Evolutionary conservation across 805 yeast genomes (phyloP).

Genomic region (Candida bentonensis): DNA sequence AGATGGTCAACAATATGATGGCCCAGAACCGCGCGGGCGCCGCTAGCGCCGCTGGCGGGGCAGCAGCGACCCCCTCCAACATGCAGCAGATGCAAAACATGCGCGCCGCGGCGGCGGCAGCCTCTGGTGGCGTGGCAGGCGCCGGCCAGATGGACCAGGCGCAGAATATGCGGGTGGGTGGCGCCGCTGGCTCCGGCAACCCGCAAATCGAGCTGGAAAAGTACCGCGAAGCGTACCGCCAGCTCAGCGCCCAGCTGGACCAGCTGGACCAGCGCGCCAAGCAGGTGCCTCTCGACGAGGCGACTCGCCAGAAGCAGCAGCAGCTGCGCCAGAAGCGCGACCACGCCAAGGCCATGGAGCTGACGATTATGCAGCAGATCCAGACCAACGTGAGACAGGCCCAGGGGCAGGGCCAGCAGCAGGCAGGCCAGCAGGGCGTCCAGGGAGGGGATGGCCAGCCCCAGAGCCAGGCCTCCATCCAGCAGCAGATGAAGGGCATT

Average conservation of each 20-base stretch:
- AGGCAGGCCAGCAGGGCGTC: slow-evolving; percentile 55
- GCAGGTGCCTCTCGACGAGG: not conserved
- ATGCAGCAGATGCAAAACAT: not conserved
- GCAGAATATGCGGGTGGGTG: not conserved
- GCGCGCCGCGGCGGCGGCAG: no score
- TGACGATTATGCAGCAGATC: not conserved
- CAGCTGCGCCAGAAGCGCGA: slow-evolving; percentile 1
- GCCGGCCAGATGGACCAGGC: not conserved
- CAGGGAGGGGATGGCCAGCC: no score
- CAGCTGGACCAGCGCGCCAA: not conserved
- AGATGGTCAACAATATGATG: not conserved
- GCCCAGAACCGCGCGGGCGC: not conserved
- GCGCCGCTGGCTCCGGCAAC: not conserved
- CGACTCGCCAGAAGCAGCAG: not conserved
- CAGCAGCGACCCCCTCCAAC: no score
- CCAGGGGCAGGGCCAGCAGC: slow-evolving; percentile 82
- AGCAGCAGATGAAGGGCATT: slow-evolving; percentile 2
- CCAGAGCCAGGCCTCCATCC: slow-evolving; percentile 3
- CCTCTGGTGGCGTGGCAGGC: no score
- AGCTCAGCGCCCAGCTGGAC: not conserved
- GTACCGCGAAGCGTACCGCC: not conserved
- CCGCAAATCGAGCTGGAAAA: not conserved
- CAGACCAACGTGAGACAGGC: slow-evolving; percentile 31
- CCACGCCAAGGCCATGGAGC: not conserved
- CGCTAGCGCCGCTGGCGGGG: not conserved